Evolutionary conservation across 371 early-diverging fungal genomes (phyloP).

Genomic region (Conidiobolus coronatus): DNA sequence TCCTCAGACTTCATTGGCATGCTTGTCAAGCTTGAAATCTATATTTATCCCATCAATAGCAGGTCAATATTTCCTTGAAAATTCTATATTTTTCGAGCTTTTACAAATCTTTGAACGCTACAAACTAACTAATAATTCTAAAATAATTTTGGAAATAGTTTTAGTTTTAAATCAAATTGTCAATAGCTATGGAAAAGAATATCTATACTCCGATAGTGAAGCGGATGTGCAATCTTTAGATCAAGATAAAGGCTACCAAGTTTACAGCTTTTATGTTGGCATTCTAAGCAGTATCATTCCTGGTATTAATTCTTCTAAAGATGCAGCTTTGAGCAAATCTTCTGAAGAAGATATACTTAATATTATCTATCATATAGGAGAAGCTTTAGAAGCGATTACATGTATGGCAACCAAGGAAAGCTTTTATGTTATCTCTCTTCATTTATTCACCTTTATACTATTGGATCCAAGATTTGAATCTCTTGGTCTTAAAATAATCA

Average conservation of each 20-base stretch:
- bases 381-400: neutral
- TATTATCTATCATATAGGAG: neutral
- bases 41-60: conserved; percentile 17
- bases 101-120: conserved; percentile 34
- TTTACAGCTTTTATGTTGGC: conserved; percentile 1
- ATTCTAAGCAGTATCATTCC: neutral
- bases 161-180: neutral
- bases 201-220: neutral
- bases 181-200: neutral
- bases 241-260: neutral
- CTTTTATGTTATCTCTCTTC: too few species aligned
- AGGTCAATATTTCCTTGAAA: conserved; percentile 15
- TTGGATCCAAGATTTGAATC: too few species aligned
- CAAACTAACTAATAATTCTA: neutral
- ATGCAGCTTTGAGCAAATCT: neutral
- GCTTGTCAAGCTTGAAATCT: conserved; percentile 15
- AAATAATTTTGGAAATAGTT: neutral
- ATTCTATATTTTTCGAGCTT: conserved; percentile 31
- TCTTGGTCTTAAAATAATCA: too few species aligned
- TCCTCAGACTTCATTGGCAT: conserved; percentile 12
- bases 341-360: neutral
- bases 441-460: too few species aligned
- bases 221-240: neutral
- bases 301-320: neutral
- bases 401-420: too few species aligned